Evolutionary conservation across 441 rosid genomes (phyloP), one percentile per base, ranked within the genome.

Genomic region (Geranium incanum): DNA sequence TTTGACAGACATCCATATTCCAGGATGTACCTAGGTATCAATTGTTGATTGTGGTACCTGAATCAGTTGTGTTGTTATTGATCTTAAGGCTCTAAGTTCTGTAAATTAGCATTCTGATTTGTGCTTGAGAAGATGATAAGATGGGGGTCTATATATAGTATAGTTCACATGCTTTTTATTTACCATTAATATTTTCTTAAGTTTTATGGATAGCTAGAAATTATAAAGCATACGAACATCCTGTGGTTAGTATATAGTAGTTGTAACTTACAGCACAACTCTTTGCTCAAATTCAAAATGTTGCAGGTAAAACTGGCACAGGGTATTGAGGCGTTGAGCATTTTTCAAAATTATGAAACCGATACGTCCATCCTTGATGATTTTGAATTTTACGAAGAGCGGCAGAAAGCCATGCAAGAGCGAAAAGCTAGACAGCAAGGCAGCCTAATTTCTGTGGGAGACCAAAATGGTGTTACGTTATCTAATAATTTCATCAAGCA

Each of bases 281-380:
- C 5, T 45, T 45, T 15, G 15, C 59, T 11, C 15, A 50, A 50
- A 13, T 13, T 50, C 13, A n/a, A 50, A 50, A 50, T 50, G 77
- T 81, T 77, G 72, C 76, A 93, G 97, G 86, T 89, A 21, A 88
- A 84, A 81, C 43, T 91, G 65, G 92, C 84, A 73, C 92, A 89
- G 69, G 96, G 97, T 7, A 83, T 89, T 68, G 84, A 91, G 84
- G 73, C 91, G 74, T 69, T 89, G 23, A 91, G 89, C 75, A 88
- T 93, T 68, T 93, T 93, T 84, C 87, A 93, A 84, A 88, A 86
- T 33, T 85, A 88, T 72, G 68, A 84, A 1, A 81, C 85, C 79
- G 89, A 84, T 77, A 88, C 93, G 1, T 91, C 91, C 81, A 88
- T 93, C 74, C 71, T 91, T 80, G 96, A 93, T 79, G 98, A 93